Evolutionary conservation across 2,329 filamentous ascomycete species (phyloP).

Genomic region (Penicillium sp.): DNA sequence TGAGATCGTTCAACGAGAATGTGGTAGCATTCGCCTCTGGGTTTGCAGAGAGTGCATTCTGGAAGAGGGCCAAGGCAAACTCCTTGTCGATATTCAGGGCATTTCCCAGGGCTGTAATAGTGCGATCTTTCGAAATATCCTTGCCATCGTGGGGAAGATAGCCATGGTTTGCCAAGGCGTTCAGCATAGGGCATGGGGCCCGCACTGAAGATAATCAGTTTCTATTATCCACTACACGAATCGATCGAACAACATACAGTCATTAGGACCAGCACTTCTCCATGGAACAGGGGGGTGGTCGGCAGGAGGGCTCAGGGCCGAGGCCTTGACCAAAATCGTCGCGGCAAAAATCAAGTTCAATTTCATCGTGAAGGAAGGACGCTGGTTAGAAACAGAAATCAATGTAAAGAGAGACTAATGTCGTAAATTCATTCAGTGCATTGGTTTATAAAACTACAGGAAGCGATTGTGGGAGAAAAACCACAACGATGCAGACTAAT

Average conservation of each 20-base stretch:
- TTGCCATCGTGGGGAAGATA: constrained; percentile 16
- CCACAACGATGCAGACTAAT: constrained; percentile 1
- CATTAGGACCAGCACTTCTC: constrained; percentile 2
- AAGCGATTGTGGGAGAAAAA: not conserved
- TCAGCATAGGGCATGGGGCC: constrained; percentile 27
- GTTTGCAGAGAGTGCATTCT: constrained; percentile 2
- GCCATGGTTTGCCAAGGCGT: constrained; percentile 2
- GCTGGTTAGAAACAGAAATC: not conserved
- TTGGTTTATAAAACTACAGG: constrained; percentile 3
- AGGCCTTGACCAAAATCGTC: not conserved
- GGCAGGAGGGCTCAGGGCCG: not conserved
- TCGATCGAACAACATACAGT: not conserved
- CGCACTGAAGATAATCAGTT: constrained; percentile 18
- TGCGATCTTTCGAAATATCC: constrained; percentile 39
- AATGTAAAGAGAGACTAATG: not conserved
- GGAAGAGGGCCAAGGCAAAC: not conserved
- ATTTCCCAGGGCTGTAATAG: constrained; percentile 30
- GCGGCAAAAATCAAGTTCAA: not conserved
- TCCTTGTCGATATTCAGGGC: constrained; percentile 13
- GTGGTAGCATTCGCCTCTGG: constrained; percentile 10
- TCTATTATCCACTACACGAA: not conserved
- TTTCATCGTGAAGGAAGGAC: constrained; percentile 3
- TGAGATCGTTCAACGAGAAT: constrained; percentile 11
- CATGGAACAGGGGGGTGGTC: constrained; percentile 5
- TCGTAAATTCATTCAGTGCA: not conserved